Conservation (phyloP, 805 yeast species). For the Candida germanica region DNA sequence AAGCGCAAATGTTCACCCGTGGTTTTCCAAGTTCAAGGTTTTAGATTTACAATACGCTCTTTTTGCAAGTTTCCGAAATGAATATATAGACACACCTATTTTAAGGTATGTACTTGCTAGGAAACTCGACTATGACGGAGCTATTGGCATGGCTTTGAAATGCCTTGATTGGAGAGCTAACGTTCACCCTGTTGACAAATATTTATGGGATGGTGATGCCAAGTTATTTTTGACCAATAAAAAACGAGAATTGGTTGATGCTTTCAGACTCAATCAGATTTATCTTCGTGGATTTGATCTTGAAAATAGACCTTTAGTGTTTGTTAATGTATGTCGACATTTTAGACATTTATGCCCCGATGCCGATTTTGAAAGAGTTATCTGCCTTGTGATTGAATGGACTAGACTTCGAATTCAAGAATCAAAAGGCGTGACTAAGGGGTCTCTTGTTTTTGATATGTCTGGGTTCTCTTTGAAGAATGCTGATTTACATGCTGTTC, state of each 20-base stretch:
- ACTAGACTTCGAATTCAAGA: conserved; percentile 58
- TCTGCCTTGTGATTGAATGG: conserved; percentile 71
- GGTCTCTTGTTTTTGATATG: conserved; percentile 74
- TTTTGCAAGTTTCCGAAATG: conserved; percentile 46
- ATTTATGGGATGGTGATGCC: conserved; percentile 68
- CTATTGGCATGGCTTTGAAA: conserved; percentile 63
- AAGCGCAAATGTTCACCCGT: conserved; percentile 1
- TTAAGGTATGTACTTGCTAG: conserved; percentile 79
- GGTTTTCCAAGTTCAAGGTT: neutral
- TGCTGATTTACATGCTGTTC: conserved; percentile 88
- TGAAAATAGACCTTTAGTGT: conserved; percentile 70
- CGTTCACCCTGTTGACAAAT: conserved; percentile 55
- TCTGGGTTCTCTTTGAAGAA: conserved; percentile 79
- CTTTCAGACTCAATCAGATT: conserved; percentile 64
- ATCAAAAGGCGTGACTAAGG: conserved; percentile 59
- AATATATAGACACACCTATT: conserved; percentile 72
- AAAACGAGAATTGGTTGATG: conserved; percentile 43
- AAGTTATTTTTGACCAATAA: conserved; percentile 41
- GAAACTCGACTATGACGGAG: conserved; percentile 70
- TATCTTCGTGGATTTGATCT: conserved; percentile 69
- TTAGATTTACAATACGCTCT: conserved; percentile 8
- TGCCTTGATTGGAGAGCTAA: conserved; percentile 71
- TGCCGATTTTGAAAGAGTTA: conserved; percentile 68
- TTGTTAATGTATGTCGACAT: conserved; percentile 75
- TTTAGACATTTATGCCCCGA: conserved; percentile 44